Evolutionary conservation across 1,139 yeast species (phyloP).

Genomic region (Blastobotrys apis): DNA sequence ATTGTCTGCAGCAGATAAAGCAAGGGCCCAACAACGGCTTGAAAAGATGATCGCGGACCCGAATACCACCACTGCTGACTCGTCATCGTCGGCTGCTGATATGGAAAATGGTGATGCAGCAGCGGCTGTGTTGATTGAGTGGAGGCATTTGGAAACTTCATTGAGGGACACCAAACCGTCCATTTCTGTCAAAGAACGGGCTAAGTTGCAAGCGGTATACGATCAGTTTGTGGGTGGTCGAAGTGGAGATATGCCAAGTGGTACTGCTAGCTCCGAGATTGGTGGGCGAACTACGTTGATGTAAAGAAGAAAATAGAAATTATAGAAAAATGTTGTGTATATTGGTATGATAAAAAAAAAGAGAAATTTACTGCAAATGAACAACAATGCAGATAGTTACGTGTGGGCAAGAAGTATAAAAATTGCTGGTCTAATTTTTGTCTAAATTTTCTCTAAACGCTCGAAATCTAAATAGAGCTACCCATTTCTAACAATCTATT

Average conservation of each 20-base stretch:
- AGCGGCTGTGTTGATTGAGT: constrained; percentile 41
- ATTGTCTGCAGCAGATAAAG: constrained; percentile 39
- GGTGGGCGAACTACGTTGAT: constrained; percentile 80
- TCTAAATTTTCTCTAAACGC: too few species aligned
- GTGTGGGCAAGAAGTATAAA: too few species aligned
- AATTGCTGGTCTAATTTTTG: too few species aligned
- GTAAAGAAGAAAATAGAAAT: too few species aligned
- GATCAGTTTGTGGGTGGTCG: constrained; percentile 70
- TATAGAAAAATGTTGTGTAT: too few species aligned
- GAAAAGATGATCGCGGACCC: constrained; percentile 10
- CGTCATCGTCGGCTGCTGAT: not conserved
- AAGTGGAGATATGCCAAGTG: constrained; percentile 87
- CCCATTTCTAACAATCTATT: constrained; percentile 30
- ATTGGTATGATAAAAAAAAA: too few species aligned
- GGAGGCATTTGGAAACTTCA: constrained; percentile 58
- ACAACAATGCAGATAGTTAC: too few species aligned
- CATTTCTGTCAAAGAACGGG: constrained; percentile 67
- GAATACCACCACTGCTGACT: constrained; percentile 1
- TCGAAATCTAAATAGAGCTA: not conserved
- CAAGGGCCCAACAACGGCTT: constrained; percentile 22
- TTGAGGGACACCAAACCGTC: constrained; percentile 79
- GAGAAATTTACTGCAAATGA: too few species aligned
- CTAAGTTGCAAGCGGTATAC: constrained; percentile 62
- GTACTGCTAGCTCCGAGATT: constrained; percentile 72
- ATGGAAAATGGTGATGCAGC: not conserved